phyloP scores from a whole-genome alignment of 352 stramenopile genomes.

The Pythium monospermum region DNA sequence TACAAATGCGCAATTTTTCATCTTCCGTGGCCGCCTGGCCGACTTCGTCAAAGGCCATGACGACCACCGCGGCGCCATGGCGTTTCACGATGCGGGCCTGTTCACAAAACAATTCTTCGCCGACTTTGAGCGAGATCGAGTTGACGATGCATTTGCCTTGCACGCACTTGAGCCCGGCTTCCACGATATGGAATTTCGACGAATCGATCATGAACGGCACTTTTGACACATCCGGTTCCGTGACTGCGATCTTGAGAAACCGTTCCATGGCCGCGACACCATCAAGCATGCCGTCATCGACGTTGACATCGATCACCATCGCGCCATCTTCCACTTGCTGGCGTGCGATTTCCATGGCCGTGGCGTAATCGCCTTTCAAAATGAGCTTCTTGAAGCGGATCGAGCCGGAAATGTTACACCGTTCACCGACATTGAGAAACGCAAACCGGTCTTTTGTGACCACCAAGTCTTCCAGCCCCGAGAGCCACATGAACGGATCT shows the following conservation, averaged over 20 bases:
- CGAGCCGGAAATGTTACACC: conserved; percentile 95
- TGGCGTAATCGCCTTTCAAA: conserved; percentile 92
- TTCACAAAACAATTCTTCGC: conserved; percentile 94
- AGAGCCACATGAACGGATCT: conserved; percentile 95
- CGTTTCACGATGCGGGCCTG: conserved; percentile 94
- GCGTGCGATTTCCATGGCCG: conserved; percentile 95
- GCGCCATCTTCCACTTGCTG: conserved; percentile 96
- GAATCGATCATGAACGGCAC: conserved; percentile 98
- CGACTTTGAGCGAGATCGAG: conserved; percentile 96
- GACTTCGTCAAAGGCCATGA: conserved; percentile 98
- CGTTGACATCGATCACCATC: conserved; percentile 97
- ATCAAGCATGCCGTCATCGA: conserved; percentile 97
- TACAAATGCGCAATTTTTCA: conserved; percentile 97
- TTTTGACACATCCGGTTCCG: conserved; percentile 94
- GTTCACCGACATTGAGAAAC: conserved; percentile 96
- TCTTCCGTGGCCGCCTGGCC: conserved; percentile 93
- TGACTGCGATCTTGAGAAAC: conserved; percentile 97
- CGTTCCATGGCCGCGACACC: conserved; percentile 95
- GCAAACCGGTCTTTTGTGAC: conserved; percentile 92
- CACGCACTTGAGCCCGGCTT: conserved; percentile 96
- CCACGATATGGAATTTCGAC: conserved; percentile 97
- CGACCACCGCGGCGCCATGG: conserved; percentile 93
- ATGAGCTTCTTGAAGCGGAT: conserved; percentile 96
- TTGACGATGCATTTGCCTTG: conserved; percentile 98
- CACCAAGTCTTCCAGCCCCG: conserved; percentile 91